Conservation (phyloP, 108 stramenopile species). For the Nitzschia sp. region DNA sequence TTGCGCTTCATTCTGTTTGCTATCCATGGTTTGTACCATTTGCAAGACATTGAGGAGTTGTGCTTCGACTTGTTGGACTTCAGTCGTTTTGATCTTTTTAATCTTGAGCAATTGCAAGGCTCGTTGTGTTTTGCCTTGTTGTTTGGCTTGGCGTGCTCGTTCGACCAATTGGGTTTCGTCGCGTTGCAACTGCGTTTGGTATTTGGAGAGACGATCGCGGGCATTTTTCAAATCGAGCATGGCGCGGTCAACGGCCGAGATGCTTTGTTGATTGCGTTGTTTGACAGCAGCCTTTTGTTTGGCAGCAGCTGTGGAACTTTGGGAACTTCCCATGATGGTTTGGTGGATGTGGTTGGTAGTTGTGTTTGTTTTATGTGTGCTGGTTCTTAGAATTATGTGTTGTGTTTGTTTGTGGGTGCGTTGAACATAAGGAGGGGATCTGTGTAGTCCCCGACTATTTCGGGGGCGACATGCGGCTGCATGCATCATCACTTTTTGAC, state of each 20-base stretch:
- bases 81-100: conserved; percentile 69
- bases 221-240: conserved; percentile 89
- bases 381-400: no score
- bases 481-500: no score
- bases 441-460: no score
- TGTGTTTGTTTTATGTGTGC: no score
- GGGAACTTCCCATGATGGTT: conserved; percentile 6
- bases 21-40: conserved; percentile 86
- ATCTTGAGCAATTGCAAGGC: conserved; percentile 78
- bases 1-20: conserved; percentile 77
- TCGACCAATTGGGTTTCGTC: conserved; percentile 64
- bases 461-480: no score
- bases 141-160: conserved; percentile 66
- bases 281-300: conserved; percentile 10
- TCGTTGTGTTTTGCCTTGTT: conserved; percentile 51
- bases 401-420: no score
- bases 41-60: conserved; percentile 79
- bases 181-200: conserved; percentile 60
- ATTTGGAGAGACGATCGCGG: conserved; percentile 75
- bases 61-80: conserved; percentile 66
- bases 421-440: no score
- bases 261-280: conserved; percentile 1
- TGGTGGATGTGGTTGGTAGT: no score
- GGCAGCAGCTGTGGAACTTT: conserved; percentile 2
- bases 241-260: conserved; percentile 75